A percentile compares a stretch with the other conserved stretches of the same genome.
Evolutionary conservation across 176 grass and related monocot genomes (phyloP).

Genomic region (Oryza australiensis): DNA sequence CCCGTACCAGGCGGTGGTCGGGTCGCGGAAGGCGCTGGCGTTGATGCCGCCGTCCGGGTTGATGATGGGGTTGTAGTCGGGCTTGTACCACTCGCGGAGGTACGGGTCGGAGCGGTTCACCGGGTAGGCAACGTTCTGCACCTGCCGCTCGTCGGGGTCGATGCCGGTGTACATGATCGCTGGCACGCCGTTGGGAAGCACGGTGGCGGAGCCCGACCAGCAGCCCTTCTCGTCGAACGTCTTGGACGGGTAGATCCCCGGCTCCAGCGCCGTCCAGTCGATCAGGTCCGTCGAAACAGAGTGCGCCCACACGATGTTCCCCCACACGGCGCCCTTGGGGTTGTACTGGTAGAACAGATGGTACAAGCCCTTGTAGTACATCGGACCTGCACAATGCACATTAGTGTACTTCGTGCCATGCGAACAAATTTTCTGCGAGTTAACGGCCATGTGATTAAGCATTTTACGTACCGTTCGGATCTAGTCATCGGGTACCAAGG

Average conservation of each 20-base stretch:
- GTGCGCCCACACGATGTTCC: slow-evolving; percentile 76
- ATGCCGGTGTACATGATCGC: slow-evolving; percentile 75
- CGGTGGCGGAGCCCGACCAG: slow-evolving; percentile 77
- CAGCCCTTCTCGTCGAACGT: slow-evolving; percentile 62
- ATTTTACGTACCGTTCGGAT: background rate
- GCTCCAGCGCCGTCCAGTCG: slow-evolving; percentile 63
- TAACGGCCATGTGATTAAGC: too few species aligned
- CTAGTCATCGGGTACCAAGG: background rate
- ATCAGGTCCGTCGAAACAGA: slow-evolving; percentile 71
- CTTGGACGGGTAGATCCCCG: slow-evolving; percentile 53
- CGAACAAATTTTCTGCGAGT: background rate
- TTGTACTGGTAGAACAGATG: slow-evolving; percentile 92
- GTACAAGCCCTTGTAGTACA: slow-evolving; percentile 73
- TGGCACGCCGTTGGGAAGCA: slow-evolving; percentile 47
- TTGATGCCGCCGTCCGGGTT: slow-evolving; percentile 31
- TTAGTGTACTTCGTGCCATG: background rate
- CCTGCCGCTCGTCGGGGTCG: slow-evolving; percentile 43
- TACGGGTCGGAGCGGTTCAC: slow-evolving; percentile 70
- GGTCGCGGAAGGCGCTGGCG: slow-evolving; percentile 69
- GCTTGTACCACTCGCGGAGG: slow-evolving; percentile 69
- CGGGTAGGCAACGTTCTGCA: slow-evolving; percentile 70
- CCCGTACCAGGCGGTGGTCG: slow-evolving; percentile 66
- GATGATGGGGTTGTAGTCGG: slow-evolving; percentile 79
- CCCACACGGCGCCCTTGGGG: slow-evolving; percentile 66
- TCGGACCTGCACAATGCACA: slow-evolving; percentile 39